phyloP scores from a whole-genome alignment of 768 basidiomycete species.

The Lepiota subincarnata region DNA sequence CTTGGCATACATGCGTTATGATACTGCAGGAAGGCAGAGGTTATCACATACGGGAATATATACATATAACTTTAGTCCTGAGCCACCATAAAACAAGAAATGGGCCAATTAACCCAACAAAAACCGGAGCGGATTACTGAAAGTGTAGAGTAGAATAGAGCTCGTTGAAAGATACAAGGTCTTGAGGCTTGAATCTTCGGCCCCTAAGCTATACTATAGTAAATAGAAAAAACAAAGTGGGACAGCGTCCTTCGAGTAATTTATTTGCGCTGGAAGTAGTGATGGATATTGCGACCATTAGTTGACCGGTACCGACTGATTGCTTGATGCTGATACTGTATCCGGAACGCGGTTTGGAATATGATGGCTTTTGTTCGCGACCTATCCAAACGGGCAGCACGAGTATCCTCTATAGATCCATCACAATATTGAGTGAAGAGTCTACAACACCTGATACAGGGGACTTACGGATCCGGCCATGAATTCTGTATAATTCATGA shows the following conservation, averaged over 20 bases:
- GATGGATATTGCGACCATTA: conserved; percentile 1
- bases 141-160: background rate
- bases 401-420: conserved; percentile 55
- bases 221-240: background rate
- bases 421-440: background rate
- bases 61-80: too few species aligned
- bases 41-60: too few species aligned
- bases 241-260: background rate
- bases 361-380: conserved; percentile 68
- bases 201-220: background rate
- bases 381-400: conserved; percentile 72
- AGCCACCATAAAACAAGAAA: too few species aligned
- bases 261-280: conserved; percentile 1
- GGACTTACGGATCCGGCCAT: conserved; percentile 58
- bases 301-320: conserved; percentile 15
- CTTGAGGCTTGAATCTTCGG: background rate
- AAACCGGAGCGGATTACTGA: too few species aligned
- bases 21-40: too few species aligned
- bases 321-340: conserved; percentile 51
- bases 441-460: background rate
- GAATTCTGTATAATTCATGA: conserved; percentile 45
- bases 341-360: conserved; percentile 58
- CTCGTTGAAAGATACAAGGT: background rate
- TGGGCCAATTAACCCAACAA: too few species aligned
- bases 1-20: too few species aligned